Percentiles rank a stretch among this genome's conserved stretches.
Evolutionary conservation across 2,329 filamentous ascomycete species (phyloP).

Genomic region (Arthrobotrys megalospora): DNA sequence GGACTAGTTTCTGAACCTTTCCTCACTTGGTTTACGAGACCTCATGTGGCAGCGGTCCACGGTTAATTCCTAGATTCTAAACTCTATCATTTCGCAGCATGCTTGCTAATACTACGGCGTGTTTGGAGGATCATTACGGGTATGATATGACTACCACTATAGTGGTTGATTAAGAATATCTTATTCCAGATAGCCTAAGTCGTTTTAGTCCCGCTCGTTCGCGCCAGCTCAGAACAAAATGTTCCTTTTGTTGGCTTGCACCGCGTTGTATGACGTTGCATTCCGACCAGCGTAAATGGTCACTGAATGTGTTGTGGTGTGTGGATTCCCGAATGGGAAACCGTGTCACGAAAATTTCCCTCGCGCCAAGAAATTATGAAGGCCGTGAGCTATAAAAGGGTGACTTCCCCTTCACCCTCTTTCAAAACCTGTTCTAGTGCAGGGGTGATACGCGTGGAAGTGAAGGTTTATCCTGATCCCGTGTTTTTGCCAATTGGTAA

Average conservation of each 20-base stretch:
- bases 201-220: too few species aligned
- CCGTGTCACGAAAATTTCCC: constrained; percentile 34
- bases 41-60: background rate
- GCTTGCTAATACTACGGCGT: too few species aligned
- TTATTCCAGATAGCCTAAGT: too few species aligned
- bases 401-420: constrained; percentile 8
- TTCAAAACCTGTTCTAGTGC: constrained; percentile 30
- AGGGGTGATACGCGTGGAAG: constrained; percentile 45
- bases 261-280: too few species aligned
- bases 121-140: too few species aligned
- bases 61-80: background rate
- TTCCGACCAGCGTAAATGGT: background rate
- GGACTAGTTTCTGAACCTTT: background rate
- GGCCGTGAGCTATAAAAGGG: constrained; percentile 5
- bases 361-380: constrained; percentile 1
- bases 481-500: constrained; percentile 52
- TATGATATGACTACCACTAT: too few species aligned
- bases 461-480: constrained; percentile 54
- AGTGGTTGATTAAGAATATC: too few species aligned
- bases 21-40: too few species aligned
- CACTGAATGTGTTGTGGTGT: background rate
- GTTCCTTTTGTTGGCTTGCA: too few species aligned
- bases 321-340: background rate
- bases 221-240: too few species aligned
- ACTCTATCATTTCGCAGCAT: background rate